A percentile compares a stretch with the other conserved stretches of the same genome.
Conservation (phyloP, 1,284 basidiomycete species). For the Trametes hirsuta region DNA sequence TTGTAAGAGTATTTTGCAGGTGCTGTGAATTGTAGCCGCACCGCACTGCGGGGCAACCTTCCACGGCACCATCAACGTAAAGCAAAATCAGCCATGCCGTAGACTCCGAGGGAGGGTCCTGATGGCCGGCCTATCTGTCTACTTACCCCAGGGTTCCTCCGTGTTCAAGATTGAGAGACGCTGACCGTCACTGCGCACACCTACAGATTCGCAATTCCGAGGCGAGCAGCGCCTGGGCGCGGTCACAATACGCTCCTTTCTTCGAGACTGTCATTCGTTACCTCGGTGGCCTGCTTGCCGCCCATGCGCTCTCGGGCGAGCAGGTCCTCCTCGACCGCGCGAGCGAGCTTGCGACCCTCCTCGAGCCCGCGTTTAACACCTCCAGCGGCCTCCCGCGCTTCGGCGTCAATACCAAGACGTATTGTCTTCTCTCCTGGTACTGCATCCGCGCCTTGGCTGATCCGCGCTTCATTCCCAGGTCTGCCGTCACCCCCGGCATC, state of each 20-base stretch:
- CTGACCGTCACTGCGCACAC: not conserved
- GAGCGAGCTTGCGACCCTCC: constrained; percentile 50
- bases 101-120: too few relatives aligned
- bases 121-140: not conserved
- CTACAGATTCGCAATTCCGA: not conserved
- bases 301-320: constrained; percentile 69
- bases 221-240: not conserved
- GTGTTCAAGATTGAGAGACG: not conserved
- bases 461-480: not conserved
- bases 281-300: constrained; percentile 72
- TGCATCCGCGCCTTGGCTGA: not conserved
- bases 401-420: constrained; percentile 48
- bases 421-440: constrained; percentile 11
- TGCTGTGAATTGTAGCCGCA: too few relatives aligned
- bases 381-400: constrained; percentile 52
- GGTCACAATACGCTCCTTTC: constrained; percentile 48
- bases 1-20: too few relatives aligned
- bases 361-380: constrained; percentile 58
- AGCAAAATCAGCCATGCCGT: too few relatives aligned
- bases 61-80: too few relatives aligned
- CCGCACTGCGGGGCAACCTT: too few relatives aligned
- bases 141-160: not conserved
- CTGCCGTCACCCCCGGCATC: constrained; percentile 1
- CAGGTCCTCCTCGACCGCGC: constrained; percentile 52
- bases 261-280: constrained; percentile 81